Conservation (phyloP, 345 rosid species). For the Streptanthus diversifolius region DNA sequence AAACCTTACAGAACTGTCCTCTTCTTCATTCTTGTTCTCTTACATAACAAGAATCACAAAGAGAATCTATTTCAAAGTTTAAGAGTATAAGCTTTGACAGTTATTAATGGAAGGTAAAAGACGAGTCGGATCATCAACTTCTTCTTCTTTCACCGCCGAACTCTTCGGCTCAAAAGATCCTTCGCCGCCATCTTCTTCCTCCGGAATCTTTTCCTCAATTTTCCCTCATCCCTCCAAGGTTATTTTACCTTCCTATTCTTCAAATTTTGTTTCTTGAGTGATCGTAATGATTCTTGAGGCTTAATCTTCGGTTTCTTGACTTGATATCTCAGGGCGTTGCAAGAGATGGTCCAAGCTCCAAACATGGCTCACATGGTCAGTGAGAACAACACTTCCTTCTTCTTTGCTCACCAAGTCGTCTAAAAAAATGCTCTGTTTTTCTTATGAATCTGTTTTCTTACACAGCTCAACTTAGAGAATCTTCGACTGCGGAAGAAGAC, state of each 20-base stretch:
- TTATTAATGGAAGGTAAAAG: constrained; percentile 57
- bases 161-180: constrained; percentile 73
- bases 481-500: constrained; percentile 21
- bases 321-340: constrained; percentile 44
- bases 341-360: constrained; percentile 46
- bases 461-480: constrained; percentile 43
- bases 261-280: neutral
- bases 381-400: neutral
- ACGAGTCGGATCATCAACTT: constrained; percentile 46
- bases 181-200: constrained; percentile 42
- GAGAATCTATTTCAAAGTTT: neutral
- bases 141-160: constrained; percentile 59
- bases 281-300: constrained; percentile 7
- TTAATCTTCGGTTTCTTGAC: constrained; percentile 5
- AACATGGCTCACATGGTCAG: constrained; percentile 53
- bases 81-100: neutral
- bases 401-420: constrained; percentile 4
- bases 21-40: constrained; percentile 13
- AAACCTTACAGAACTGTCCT: constrained; percentile 13
- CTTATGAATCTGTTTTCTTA: neutral
- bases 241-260: constrained; percentile 12
- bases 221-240: constrained; percentile 68
- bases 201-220: constrained; percentile 64
- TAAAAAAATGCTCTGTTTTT: constrained; percentile 9
- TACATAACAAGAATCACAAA: constrained; percentile 11